Conservation (phyloP, 2,329 filamentous ascomycete genomes). For the Nannizziopsis arthrosporioides region DNA sequence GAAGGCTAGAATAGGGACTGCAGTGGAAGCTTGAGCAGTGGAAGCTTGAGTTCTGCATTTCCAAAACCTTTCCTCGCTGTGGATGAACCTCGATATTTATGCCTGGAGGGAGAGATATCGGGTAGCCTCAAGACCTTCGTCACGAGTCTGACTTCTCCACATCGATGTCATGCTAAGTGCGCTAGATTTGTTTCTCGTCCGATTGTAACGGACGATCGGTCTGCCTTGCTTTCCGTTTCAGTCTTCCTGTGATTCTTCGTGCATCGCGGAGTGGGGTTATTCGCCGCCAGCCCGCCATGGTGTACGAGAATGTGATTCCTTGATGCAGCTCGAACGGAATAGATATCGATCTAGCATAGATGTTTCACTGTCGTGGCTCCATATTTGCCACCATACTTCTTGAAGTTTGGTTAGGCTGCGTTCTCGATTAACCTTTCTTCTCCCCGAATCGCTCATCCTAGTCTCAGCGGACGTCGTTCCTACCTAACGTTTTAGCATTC, state of each 20-base stretch:
- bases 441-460: slow-evolving; percentile 5
- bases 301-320: slow-evolving; percentile 13
- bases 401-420: slow-evolving; percentile 17
- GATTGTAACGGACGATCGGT: slow-evolving; percentile 8
- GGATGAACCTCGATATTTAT: slow-evolving; percentile 9
- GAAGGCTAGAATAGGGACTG: not conserved
- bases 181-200: not conserved
- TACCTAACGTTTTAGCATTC: slow-evolving; percentile 10
- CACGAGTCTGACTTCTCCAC: slow-evolving; percentile 1
- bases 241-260: slow-evolving; percentile 9
- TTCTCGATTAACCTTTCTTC: slow-evolving; percentile 5
- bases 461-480: slow-evolving; percentile 2
- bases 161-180: not conserved
- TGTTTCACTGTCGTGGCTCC: slow-evolving; percentile 28
- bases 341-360: slow-evolving; percentile 12
- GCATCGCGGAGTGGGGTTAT: slow-evolving; percentile 10
- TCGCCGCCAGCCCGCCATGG: slow-evolving; percentile 22
- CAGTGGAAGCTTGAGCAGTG: not conserved
- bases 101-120: not conserved
- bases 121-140: not conserved
- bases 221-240: slow-evolving; percentile 19
- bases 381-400: slow-evolving; percentile 19
- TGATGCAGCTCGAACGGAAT: slow-evolving; percentile 7
- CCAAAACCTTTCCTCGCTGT: not conserved
- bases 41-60: not conserved